Evolutionary conservation across 208 protist genomes (phyloP).

Genomic region (Leishmania gerbilli): DNA sequence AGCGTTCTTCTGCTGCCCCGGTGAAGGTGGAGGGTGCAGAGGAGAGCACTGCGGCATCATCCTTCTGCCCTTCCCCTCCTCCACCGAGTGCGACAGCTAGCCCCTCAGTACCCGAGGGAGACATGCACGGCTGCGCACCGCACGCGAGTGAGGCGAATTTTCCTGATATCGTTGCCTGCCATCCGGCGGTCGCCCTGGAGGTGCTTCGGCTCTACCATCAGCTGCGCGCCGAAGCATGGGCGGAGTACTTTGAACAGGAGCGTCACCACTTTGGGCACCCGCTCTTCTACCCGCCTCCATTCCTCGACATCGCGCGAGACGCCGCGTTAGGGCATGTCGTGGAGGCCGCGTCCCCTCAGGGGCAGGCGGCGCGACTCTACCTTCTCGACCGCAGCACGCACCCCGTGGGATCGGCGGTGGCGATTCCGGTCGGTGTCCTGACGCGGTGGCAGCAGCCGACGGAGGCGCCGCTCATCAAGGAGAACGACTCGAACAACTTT

Average conservation of each 20-base stretch:
- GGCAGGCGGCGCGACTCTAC: conserved; percentile 62
- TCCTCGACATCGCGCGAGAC: conserved; percentile 35
- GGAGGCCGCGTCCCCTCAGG: conserved; percentile 48
- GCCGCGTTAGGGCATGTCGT: conserved; percentile 29
- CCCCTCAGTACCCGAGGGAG: not conserved
- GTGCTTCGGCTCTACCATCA: conserved; percentile 38
- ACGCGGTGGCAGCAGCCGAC: conserved; percentile 26
- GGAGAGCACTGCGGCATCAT: not conserved
- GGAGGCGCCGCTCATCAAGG: conserved; percentile 31
- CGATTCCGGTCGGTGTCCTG: conserved; percentile 34
- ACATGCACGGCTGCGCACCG: not conserved
- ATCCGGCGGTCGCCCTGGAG: conserved; percentile 11
- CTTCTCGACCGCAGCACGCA: conserved; percentile 40
- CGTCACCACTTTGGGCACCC: conserved; percentile 43
- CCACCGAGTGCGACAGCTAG: not conserved
- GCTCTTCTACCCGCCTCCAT: conserved; percentile 37
- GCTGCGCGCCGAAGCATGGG: conserved; percentile 64
- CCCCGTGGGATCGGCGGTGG: conserved; percentile 52
- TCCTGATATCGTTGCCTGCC: not conserved
- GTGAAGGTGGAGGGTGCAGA: not conserved
- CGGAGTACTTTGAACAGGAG: conserved; percentile 66
- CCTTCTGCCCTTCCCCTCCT: not conserved
- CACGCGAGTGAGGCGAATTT: not conserved
- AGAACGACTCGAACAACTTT: conserved; percentile 51
- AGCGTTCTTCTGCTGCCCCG: not conserved